A percentile compares a stretch with the other conserved stretches of the same genome.
Evolutionary conservation across 495 filamentous ascomycete genomes (phyloP).

Genomic region (Neurospora discreta): DNA sequence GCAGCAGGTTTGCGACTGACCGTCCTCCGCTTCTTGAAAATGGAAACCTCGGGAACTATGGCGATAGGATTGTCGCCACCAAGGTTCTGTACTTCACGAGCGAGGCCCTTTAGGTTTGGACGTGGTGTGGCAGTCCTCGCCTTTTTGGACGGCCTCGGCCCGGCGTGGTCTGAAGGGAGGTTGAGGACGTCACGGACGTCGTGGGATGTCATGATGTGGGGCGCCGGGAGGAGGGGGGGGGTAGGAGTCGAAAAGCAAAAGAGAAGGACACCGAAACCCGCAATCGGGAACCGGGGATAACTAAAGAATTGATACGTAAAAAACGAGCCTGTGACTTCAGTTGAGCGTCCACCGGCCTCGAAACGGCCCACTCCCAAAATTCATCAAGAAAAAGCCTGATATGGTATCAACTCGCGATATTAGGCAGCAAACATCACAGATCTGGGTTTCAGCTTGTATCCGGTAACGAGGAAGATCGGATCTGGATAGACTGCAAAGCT

Average conservation of each 20-base stretch:
- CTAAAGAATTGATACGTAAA: neutral
- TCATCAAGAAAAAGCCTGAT: neutral
- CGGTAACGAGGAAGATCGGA: neutral
- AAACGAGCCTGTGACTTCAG: neutral
- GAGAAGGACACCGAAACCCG: neutral
- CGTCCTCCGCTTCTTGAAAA: conserved; percentile 38
- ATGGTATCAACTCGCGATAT: neutral
- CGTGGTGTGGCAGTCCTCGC: conserved; percentile 60
- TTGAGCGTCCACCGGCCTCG: neutral
- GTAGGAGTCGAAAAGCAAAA: neutral
- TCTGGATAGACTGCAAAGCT: neutral
- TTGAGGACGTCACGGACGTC: conserved; percentile 89
- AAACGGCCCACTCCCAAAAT: neutral
- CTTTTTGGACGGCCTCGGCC: conserved; percentile 59
- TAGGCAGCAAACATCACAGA: neutral
- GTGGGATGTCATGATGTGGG: conserved; percentile 53
- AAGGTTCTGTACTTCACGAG: conserved; percentile 50
- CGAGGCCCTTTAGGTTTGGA: conserved; percentile 48
- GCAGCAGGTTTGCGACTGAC: conserved; percentile 52
- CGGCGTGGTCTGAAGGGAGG: conserved; percentile 53
- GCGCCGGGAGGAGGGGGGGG: neutral
- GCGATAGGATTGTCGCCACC: conserved; percentile 38
- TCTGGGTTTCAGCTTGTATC: neutral
- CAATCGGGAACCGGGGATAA: neutral
- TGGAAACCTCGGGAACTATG: conserved; percentile 33